A percentile compares a stretch with the other conserved stretches of the same genome.
phyloP scores from a whole-genome alignment of 352 stramenopile species.

The Halophytophthora batemanensis region DNA sequence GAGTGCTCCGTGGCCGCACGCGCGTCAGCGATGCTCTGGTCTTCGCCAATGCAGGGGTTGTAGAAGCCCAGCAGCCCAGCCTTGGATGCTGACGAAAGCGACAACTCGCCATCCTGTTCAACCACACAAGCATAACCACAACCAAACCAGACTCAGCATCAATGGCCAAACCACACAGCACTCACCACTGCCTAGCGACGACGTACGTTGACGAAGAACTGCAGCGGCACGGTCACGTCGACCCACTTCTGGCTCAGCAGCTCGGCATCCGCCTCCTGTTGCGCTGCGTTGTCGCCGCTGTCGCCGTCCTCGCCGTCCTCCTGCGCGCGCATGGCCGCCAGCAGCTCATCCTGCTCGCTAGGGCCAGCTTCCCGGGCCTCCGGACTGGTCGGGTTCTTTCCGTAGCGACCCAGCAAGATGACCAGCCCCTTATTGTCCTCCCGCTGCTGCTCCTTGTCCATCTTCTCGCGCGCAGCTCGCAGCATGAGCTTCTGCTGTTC shows the following conservation, averaged over 20 bases:
- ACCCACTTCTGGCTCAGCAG: slow-evolving; percentile 55
- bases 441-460: slow-evolving; percentile 39
- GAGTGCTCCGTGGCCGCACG: slow-evolving; percentile 4
- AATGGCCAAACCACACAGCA: not conserved
- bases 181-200: not conserved
- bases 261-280: slow-evolving; percentile 18
- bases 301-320: slow-evolving; percentile 22
- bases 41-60: slow-evolving; percentile 62
- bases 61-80: slow-evolving; percentile 76
- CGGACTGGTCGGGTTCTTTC: slow-evolving; percentile 62
- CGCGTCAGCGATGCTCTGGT: slow-evolving; percentile 40
- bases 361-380: slow-evolving; percentile 29
- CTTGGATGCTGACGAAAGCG: slow-evolving; percentile 58
- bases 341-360: slow-evolving; percentile 15
- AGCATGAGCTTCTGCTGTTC: slow-evolving; percentile 78
- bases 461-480: slow-evolving; percentile 59
- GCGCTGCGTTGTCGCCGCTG: slow-evolving; percentile 10
- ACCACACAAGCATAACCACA: slow-evolving; percentile 1
- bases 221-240: slow-evolving; percentile 75
- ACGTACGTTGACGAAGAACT: slow-evolving; percentile 76
- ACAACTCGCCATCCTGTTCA: slow-evolving; percentile 56
- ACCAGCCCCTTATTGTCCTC: slow-evolving; percentile 53
- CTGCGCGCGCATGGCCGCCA: slow-evolving; percentile 13
- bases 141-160: slow-evolving; percentile 1
- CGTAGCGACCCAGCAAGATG: slow-evolving; percentile 73